Evolutionary conservation across 345 rosid species (phyloP).

Genomic region (Turnera subulata): DNA sequence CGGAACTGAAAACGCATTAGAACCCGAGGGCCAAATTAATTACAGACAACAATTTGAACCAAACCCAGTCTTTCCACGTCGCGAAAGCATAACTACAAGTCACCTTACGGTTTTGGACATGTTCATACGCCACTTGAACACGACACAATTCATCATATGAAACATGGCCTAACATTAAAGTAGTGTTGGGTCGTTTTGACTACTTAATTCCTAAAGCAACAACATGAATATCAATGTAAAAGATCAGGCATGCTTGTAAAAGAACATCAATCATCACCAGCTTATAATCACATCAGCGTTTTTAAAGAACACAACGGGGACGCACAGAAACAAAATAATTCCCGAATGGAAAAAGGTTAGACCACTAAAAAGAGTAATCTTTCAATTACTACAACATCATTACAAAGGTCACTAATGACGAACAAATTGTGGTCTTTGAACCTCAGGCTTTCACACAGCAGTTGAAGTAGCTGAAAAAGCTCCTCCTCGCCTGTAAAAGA

Average conservation of each 20-base stretch:
- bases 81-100: no score
- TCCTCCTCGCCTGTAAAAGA: conserved; percentile 53
- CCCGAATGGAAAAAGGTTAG: not conserved
- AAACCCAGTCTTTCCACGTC: no score
- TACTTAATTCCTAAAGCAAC: not conserved
- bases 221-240: no score
- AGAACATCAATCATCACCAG: conserved; percentile 11
- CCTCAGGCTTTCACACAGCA: conserved; percentile 70
- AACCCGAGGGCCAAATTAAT: no score
- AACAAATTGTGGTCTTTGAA: not conserved
- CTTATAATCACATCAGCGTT: conserved; percentile 4
- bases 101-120: no score
- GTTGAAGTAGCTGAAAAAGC: conserved; percentile 77
- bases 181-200: no score
- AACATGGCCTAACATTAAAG: no score
- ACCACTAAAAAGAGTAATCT: not conserved
- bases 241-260: no score
- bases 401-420: not conserved
- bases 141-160: no score
- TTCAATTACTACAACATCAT: conserved; percentile 4
- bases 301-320: not conserved
- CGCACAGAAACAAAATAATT: not conserved
- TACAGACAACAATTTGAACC: no score
- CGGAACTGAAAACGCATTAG: no score
- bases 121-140: no score